Evolutionary conservation across 345 rosid species (phyloP), one percentile per base, ranked within the genome.

Genomic region (Eucalyptus cloeziana): DNA sequence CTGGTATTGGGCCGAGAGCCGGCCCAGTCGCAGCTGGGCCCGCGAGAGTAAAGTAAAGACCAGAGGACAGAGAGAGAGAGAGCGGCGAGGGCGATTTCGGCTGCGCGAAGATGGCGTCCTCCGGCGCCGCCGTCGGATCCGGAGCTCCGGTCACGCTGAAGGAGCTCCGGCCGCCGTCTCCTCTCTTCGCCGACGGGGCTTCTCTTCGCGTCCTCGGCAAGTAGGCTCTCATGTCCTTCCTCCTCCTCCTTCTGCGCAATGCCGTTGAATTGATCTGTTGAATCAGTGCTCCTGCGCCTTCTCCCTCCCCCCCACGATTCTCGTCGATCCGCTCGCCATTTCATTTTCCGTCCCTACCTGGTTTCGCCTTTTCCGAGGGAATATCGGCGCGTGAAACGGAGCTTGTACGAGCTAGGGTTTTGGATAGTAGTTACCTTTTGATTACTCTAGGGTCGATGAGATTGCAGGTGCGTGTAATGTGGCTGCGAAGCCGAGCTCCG

Each of bases 191-290:
- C 86, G 92, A 96, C 67, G 95, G 96, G 83, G 89, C 92, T 89
- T 96, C 99, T 17, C 90, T 96, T 60, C 92, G 98, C 91, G 95
- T 97, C 79, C 93, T 92, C 76, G 97, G 97, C 89, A 93, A 87
- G 97, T 95, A 94, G 88, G 95, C 64, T 52, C 21, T 90, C 37
- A 88, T 24, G 37, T n/a, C 52, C 49, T 85, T 52, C 56, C 56
- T 52, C 24, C 54, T 10, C 47, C 58, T 47, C 56, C 45, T 31
- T n/a, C 8, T 62, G 86, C 58, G 24, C 80, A 7, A 71, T 45
- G 19, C 47, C 58, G 10, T 58, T 15, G 45, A 24, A 43, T 44
- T 25, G 12, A n/a, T 25, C 16, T 37, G 24, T n/a, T 40, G 56
- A 22, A 83, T 9, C 71, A 49, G 31, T 27, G 31, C 31, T 12